Percentiles rank a stretch among this genome's conserved stretches.
These are phyloP conservation scores for Rhizophagus prolifer DNA, from an alignment of 192 early-diverging fungal genomes.

Conservation along the genomic window DNA sequence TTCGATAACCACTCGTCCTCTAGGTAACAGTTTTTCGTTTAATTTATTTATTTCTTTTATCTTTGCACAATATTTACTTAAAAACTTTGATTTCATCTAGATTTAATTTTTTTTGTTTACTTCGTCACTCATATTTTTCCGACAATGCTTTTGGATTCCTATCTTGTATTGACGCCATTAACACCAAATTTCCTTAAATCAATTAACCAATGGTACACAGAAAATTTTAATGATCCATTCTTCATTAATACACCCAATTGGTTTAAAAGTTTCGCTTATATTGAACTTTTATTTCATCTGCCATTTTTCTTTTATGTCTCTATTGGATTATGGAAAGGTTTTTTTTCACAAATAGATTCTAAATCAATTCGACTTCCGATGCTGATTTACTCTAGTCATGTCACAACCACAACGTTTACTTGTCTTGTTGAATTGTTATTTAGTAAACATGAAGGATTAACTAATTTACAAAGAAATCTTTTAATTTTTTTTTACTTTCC, in stretches of 20 bases:
- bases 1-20: not conserved
- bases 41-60: not conserved
- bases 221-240: constrained; percentile 61
- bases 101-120: constrained; percentile 63
- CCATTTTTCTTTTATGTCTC: constrained; percentile 70
- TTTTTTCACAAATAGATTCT: not conserved
- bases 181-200: constrained; percentile 33
- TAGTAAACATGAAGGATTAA: constrained; percentile 43
- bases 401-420: constrained; percentile 66
- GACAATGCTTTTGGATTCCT: constrained; percentile 58
- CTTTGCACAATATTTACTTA: not conserved
- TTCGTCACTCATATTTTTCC: constrained; percentile 73
- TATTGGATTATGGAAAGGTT: constrained; percentile 53
- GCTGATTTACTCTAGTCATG: constrained; percentile 69
- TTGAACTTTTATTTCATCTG: constrained; percentile 64
- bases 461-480: constrained; percentile 29
- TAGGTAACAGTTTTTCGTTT: not conserved
- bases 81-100: constrained; percentile 10
- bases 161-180: constrained; percentile 53
- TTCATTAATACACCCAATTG: constrained; percentile 53
- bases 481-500: constrained; percentile 56
- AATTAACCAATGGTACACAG: constrained; percentile 47
- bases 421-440: constrained; percentile 54
- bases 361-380: constrained; percentile 44
- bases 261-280: constrained; percentile 63